Percentiles rank a stretch among this genome's conserved stretches.
Evolutionary conservation across 2,329 filamentous ascomycete species (phyloP).

Genomic region (Byssochlamys sp.): DNA sequence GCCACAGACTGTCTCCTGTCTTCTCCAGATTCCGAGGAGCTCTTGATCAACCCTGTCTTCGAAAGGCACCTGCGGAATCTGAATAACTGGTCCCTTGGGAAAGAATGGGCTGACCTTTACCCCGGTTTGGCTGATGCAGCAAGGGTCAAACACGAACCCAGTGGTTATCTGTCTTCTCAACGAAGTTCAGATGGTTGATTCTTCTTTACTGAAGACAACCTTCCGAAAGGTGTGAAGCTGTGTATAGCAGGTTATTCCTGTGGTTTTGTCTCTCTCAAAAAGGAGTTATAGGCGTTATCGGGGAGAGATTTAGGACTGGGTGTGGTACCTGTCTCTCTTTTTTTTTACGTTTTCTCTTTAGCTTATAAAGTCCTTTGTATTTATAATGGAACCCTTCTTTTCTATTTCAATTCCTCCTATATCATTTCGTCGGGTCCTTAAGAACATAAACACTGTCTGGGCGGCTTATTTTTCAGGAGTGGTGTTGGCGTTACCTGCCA

Average conservation of each 20-base stretch:
- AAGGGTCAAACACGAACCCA: conserved; percentile 20
- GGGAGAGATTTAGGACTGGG: not conserved
- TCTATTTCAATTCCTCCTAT: no score
- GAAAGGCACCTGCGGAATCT: conserved; percentile 66
- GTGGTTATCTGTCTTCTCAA: not conserved
- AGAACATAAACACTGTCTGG: no score
- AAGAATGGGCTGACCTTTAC: conserved; percentile 56
- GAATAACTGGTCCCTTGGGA: conserved; percentile 73
- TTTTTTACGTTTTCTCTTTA: not conserved
- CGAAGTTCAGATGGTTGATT: not conserved
- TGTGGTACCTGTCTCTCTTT: not conserved
- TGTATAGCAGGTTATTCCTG: no score
- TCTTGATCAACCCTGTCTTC: conserved; percentile 78
- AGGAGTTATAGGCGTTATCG: not conserved
- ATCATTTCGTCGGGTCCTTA: no score
- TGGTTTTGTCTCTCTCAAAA: not conserved
- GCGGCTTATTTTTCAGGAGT: no score
- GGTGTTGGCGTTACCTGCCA: no score
- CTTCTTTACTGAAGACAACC: not conserved
- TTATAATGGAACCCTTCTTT: no score
- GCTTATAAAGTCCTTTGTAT: no score
- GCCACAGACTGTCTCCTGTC: conserved; percentile 59
- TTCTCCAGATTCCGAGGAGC: conserved; percentile 45
- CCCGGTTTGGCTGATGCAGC: conserved; percentile 44
- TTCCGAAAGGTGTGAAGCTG: no score